phyloP scores from a whole-genome alignment of 2,329 filamentous ascomycete species.

The Beauveria varroae region DNA sequence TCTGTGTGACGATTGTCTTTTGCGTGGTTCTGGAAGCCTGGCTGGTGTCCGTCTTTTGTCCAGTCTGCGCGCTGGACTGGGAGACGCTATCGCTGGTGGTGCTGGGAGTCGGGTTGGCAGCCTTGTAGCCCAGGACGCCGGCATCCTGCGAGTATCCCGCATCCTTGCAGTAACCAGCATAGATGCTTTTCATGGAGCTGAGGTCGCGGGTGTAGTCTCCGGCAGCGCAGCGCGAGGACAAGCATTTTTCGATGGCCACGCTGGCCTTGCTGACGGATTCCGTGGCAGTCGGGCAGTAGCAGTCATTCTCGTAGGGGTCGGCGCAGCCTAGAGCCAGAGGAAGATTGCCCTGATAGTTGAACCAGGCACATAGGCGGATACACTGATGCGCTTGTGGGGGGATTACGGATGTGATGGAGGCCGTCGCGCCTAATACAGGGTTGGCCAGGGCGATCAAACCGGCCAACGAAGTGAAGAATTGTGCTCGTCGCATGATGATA shows the following conservation, averaged over 20 bases:
- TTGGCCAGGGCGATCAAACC: neutral
- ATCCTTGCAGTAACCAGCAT: slow-evolving; percentile 21
- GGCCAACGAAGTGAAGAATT: neutral
- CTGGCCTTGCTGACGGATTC: slow-evolving; percentile 16
- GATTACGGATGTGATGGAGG: neutral
- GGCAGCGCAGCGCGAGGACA: slow-evolving; percentile 14
- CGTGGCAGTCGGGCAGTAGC: slow-evolving; percentile 19
- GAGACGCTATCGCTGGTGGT: slow-evolving; percentile 4
- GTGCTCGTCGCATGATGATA: neutral
- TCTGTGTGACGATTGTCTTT: slow-evolving; percentile 20
- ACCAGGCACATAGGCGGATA: neutral
- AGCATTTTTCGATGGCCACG: slow-evolving; percentile 17
- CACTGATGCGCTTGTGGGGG: slow-evolving; percentile 1
- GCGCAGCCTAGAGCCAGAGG: slow-evolving; percentile 18
- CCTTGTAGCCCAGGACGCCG: slow-evolving; percentile 18
- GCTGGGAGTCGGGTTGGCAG: slow-evolving; percentile 13
- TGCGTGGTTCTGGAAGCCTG: slow-evolving; percentile 14
- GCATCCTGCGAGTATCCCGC: slow-evolving; percentile 21
- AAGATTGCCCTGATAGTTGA: slow-evolving; percentile 14
- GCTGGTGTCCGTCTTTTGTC: slow-evolving; percentile 15
- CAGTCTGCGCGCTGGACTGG: neutral
- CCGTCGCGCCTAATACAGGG: neutral
- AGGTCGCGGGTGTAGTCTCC: slow-evolving; percentile 19
- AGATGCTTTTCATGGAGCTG: slow-evolving; percentile 19
- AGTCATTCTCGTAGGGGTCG: slow-evolving; percentile 19